phyloP scores from a whole-genome alignment of 2,329 filamentous ascomycete species.

The Chaetothyriales sp. region DNA sequence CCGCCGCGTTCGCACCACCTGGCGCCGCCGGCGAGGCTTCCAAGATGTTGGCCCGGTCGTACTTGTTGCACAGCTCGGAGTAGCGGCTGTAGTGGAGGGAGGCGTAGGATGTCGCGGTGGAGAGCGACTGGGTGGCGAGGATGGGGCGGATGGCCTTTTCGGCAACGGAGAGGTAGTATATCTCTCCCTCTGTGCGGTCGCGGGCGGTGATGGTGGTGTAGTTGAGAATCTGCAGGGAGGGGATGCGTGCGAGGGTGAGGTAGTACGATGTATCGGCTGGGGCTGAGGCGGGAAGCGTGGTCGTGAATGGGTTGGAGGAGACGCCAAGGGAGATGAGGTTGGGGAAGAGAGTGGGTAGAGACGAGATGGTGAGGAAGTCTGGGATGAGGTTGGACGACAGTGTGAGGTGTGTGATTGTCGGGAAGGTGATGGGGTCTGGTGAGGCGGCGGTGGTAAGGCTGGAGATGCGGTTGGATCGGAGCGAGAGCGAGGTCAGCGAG shows the following conservation, averaged over 20 bases:
- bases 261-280: conserved; percentile 14
- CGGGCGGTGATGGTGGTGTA: conserved; percentile 47
- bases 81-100: conserved; percentile 52
- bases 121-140: conserved; percentile 27
- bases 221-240: conserved; percentile 30
- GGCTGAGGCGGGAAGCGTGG: not conserved
- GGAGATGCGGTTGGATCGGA: conserved; percentile 63
- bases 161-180: conserved; percentile 82
- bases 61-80: conserved; percentile 53
- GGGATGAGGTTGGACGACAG: conserved; percentile 56
- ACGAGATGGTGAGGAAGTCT: conserved; percentile 60
- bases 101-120: conserved; percentile 3
- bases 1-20: not conserved
- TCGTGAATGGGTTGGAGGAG: conserved; percentile 60
- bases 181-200: conserved; percentile 75
- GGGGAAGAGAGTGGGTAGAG: conserved; percentile 53
- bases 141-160: conserved; percentile 53
- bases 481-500: conserved; percentile 34
- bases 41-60: conserved; percentile 40
- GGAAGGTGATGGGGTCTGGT: conserved; percentile 31
- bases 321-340: conserved; percentile 61
- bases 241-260: conserved; percentile 16
- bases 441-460: conserved; percentile 2
- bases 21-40: not conserved
- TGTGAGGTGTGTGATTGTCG: conserved; percentile 49